Conservation (phyloP, 1,284 basidiomycete genomes). For the Coniophora puteana region DNA sequence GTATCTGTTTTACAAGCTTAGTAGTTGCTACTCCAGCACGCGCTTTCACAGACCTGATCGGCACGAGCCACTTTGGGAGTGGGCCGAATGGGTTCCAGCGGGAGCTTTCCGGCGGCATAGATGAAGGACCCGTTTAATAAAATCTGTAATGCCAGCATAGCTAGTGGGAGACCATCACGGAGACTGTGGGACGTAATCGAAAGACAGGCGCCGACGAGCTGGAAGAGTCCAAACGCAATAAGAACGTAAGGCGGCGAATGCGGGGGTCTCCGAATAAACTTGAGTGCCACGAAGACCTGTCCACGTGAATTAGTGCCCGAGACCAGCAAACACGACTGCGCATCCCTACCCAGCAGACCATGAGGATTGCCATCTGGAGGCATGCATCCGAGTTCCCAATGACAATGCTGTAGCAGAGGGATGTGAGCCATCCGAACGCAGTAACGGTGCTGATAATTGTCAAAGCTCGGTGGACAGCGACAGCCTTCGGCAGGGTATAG, state of each 20-base stretch:
- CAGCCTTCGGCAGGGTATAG: constrained; percentile 21
- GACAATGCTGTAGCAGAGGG: constrained; percentile 31
- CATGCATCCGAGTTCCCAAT: constrained; percentile 21
- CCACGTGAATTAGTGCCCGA: constrained; percentile 1
- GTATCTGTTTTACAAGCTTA: constrained; percentile 32
- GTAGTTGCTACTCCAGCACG: constrained; percentile 3
- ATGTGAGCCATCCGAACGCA: constrained; percentile 28
- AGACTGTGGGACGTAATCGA: constrained; percentile 29
- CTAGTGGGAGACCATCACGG: constrained; percentile 11
- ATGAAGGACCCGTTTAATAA: constrained; percentile 35
- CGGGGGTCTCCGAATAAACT: constrained; percentile 36
- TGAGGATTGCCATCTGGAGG: constrained; percentile 27
- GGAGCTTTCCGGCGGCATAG: constrained; percentile 51
- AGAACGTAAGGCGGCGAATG: constrained; percentile 51
- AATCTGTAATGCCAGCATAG: constrained; percentile 26
- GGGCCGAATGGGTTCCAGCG: constrained; percentile 41
- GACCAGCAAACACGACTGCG: background rate
- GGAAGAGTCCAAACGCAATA: constrained; percentile 39
- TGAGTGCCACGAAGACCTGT: constrained; percentile 42
- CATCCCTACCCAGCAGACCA: constrained; percentile 42
- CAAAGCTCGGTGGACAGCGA: constrained; percentile 33
- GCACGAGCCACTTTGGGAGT: constrained; percentile 43
- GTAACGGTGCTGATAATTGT: constrained; percentile 32
- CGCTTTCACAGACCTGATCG: constrained; percentile 36
- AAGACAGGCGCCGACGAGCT: constrained; percentile 31